Evolutionary conservation across 1,139 yeast genomes (phyloP), one percentile per base, ranked within the genome.

Genomic region (Geotrichum armillariae): DNA sequence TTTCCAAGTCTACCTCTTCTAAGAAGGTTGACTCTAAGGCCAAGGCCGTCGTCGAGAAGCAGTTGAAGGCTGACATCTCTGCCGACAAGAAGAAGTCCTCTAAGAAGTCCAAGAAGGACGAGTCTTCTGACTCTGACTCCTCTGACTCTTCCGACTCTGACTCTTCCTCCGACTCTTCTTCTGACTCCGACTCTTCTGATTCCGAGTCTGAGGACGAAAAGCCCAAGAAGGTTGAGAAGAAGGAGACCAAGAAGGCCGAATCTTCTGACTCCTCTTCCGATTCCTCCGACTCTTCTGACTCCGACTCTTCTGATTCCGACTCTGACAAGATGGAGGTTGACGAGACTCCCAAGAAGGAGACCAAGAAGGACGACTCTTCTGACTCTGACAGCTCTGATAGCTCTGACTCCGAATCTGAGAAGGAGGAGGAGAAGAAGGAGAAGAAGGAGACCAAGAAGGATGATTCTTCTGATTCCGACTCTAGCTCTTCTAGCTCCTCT

Each of bases 281-380:
- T 25, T 25, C 29, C 11, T n/a, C n/a, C n/a, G n/a, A n/a, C n/a
- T n/a, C n/a, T 35, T 67, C 74, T 39, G 65, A 60, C 46, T 63
- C 68, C 41, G 63, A 65, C 29, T 58, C 63, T 45, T 39, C 39
- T 20, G 33, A 37, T 27, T 22, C 35, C 47, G 53, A 27, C 3
- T 35, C 14, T 60, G 60, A 66, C 17, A 59, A 60, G 38, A 46
- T 48, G 46, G 50, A 56, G 52, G 39, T 63, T 57, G 58, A 61
- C 65, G 29, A 25, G 29, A 25, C 29, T 11, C 57, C 56, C 33
- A 56, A 59, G 34, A 56, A 58, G 47, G 73, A 73, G 67, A 73
- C 76, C 61, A 68, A 70, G 58, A 69, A 69, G 21, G 66, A 59
- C 29, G 57, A 52, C 22, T 58, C 49, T 17, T 31, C 34, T 31